phyloP scores from a whole-genome alignment of 2,329 filamentous ascomycete genomes.

The Zymoseptoria brevis region DNA sequence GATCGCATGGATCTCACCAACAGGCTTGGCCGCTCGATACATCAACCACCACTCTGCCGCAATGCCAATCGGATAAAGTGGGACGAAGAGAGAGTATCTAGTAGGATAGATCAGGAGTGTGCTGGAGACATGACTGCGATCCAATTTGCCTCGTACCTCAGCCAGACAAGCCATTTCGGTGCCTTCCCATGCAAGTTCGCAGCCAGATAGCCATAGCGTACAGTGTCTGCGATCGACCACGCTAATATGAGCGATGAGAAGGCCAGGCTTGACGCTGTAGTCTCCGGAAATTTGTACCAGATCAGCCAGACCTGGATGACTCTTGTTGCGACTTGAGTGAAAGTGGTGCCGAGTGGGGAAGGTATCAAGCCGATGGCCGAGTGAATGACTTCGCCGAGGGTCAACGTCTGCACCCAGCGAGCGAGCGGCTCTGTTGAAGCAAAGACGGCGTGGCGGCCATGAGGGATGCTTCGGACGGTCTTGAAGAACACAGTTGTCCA shows the following conservation, averaged over 20 bases:
- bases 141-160: background rate
- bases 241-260: constrained; percentile 2
- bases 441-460: background rate
- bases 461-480: background rate
- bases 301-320: constrained; percentile 8
- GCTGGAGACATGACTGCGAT: background rate
- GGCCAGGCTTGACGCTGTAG: background rate
- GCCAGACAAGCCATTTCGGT: constrained; percentile 2
- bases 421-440: background rate
- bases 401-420: constrained; percentile 4
- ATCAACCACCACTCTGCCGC: constrained; percentile 9
- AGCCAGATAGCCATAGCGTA: constrained; percentile 5
- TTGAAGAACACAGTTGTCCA: background rate
- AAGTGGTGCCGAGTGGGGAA: constrained; percentile 4
- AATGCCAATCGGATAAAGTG: constrained; percentile 6
- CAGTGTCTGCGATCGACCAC: constrained; percentile 4
- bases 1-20: background rate
- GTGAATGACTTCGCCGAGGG: constrained; percentile 4
- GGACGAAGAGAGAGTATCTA: constrained; percentile 1
- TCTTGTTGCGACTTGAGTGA: constrained; percentile 6
- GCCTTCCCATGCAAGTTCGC: constrained; percentile 4
- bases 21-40: constrained; percentile 1
- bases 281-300: constrained; percentile 3
- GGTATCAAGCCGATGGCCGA: constrained; percentile 2
- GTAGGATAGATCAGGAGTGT: background rate